Base-by-base conservation (phyloP, 2,329 filamentous ascomycete species). In the Curvularia sp. region DNA sequence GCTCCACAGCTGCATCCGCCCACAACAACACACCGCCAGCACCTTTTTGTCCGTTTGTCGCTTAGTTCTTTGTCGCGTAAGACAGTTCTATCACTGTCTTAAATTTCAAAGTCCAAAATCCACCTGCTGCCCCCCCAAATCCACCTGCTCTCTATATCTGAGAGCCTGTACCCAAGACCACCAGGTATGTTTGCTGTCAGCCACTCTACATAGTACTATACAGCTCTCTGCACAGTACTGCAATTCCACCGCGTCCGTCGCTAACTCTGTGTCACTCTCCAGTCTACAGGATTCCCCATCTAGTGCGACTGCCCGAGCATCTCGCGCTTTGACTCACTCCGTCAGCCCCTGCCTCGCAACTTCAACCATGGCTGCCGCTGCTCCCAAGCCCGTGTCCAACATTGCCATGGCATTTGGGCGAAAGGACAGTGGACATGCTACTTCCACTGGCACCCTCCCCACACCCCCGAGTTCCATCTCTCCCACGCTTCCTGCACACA, bases 381-480 rank as follows among this genome's bases (percentile, higher is more conserved):
- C 68, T 60, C 60, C 65, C 60, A 68, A 74, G 66, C 75, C 77
- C 56, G 60, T 78, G 49, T 79, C 77, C 63, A 78, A 74, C 75
- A 75, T 79, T 60, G 73, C 76, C 61, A 72, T 73, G 54, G 77
- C 77, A 55, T 76, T 79, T 60, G 74, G 60, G 48, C 60, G 60
- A 49, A 68, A 73, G 57, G 69, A 77, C 65, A 69, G 66, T 61
- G 62, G 63, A 55, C 67, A 67, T 56, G 55, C 62, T 55, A 53
- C 64, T 49, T 59, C 62, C 18, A 60, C 60, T 50, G 70, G 64
- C 63, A 82, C 86, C 77, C 87, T 97, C 73, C 92, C 91, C 64
- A 97, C 94, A 77, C 94, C 94, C 74, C 94, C 94, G 61, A 96
- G 94, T 82, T 97, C 93, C 79, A 93, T 97, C 77, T 97, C 93